Evolutionary conservation across 805 yeast genomes (phyloP).

Genomic region (Metschnikowia baotianmanensis): DNA sequence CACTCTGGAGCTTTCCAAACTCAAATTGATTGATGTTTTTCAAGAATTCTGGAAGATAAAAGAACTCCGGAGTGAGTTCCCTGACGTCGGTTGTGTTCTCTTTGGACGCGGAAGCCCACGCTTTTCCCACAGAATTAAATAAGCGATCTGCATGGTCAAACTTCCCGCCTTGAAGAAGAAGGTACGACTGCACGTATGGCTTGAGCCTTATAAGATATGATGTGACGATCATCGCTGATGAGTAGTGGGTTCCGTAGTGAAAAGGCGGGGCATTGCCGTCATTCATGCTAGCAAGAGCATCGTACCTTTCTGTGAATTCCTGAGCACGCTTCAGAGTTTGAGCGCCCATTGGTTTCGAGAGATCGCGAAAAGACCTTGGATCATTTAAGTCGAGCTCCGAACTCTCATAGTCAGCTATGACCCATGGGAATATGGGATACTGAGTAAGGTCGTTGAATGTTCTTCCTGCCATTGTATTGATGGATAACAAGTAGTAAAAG

Average conservation of each 20-base stretch:
- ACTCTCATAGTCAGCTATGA: conserved; percentile 77
- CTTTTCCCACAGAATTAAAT: conserved; percentile 68
- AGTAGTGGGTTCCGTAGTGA: conserved; percentile 91
- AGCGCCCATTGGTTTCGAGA: conserved; percentile 91
- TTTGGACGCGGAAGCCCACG: conserved; percentile 77
- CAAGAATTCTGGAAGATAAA: conserved; percentile 75
- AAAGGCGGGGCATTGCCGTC: conserved; percentile 69
- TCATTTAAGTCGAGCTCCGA: conserved; percentile 62
- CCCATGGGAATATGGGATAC: conserved; percentile 92
- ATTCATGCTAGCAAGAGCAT: conserved; percentile 60
- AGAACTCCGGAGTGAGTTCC: conserved; percentile 85
- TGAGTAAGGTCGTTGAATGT: conserved; percentile 88
- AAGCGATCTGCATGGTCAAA: conserved; percentile 87
- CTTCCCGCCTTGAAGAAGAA: conserved; percentile 79
- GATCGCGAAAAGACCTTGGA: conserved; percentile 65
- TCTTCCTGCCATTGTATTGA: conserved; percentile 84
- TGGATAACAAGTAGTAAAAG: conserved; percentile 74
- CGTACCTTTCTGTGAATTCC: conserved; percentile 68
- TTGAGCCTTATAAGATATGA: conserved; percentile 72
- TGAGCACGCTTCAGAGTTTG: conserved; percentile 59
- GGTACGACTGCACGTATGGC: conserved; percentile 79
- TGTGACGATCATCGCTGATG: conserved; percentile 90
- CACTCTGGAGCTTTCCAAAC: conserved; percentile 68
- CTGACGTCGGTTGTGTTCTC: conserved; percentile 87
- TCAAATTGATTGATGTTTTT: conserved; percentile 62